These are phyloP conservation scores for Acacia melanoxylon DNA, from an alignment of 306 rosid species.

Conservation along the genomic window DNA sequence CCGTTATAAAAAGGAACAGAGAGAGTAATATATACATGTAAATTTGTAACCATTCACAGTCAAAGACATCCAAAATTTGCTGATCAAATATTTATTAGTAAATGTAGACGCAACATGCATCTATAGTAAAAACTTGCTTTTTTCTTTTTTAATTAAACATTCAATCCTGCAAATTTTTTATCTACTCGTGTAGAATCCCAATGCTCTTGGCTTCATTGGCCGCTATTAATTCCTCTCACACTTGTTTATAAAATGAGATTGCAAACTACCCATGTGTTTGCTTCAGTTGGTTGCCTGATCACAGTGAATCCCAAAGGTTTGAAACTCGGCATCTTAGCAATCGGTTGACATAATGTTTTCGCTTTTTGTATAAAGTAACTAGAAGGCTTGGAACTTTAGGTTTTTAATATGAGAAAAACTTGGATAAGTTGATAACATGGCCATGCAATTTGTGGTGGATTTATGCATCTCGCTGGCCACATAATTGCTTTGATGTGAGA, in stretches of 20 bases:
- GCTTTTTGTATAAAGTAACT: conserved; percentile 26
- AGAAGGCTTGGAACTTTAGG: conserved; percentile 25
- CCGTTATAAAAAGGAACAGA: no score
- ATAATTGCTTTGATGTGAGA: conserved; percentile 30
- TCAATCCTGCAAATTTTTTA: conserved; percentile 6
- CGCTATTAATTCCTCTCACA: conserved; percentile 17
- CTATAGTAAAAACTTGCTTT: neutral
- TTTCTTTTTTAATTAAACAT: neutral
- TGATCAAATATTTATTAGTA: neutral
- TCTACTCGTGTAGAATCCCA: conserved; percentile 16
- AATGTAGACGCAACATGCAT: neutral
- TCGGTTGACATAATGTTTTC: conserved; percentile 1
- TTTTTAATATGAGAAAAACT: conserved; percentile 23
- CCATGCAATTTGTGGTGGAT: conserved; percentile 16
- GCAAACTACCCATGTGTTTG: conserved; percentile 1
- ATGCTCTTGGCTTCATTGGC: conserved; percentile 26
- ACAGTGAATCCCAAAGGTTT: conserved; percentile 23
- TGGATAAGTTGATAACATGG: conserved; percentile 9
- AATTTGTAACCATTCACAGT: conserved; percentile 19
- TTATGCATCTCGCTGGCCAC: conserved; percentile 10
- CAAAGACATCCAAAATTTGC: conserved; percentile 16
- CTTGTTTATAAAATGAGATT: conserved; percentile 17
- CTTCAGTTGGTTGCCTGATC: conserved; percentile 20
- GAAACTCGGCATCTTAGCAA: conserved; percentile 14
- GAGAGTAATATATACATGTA: conserved; percentile 23